Conservation (phyloP, 208 protist species). For the Leishmania major region DNA sequence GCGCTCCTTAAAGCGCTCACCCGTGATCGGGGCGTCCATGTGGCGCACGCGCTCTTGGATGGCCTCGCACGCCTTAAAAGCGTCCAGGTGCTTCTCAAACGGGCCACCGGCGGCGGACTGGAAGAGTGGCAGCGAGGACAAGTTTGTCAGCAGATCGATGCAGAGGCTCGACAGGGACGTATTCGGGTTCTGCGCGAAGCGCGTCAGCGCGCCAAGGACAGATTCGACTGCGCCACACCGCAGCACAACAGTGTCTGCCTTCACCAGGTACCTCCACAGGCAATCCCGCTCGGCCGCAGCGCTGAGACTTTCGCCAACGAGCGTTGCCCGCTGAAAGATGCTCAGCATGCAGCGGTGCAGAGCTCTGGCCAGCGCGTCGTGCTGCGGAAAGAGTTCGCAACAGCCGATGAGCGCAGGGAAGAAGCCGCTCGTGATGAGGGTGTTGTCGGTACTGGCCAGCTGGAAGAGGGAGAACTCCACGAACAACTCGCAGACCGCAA, state of each 20-base stretch:
- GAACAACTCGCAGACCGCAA: constrained; percentile 62
- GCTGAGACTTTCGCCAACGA: constrained; percentile 31
- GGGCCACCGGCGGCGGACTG: constrained; percentile 22
- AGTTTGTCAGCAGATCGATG: constrained; percentile 38
- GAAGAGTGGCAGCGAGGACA: constrained; percentile 45
- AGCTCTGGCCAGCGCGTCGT: constrained; percentile 40
- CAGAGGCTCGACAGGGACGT: constrained; percentile 43
- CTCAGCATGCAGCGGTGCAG: constrained; percentile 44
- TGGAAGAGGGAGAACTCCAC: constrained; percentile 54
- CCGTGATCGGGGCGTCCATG: constrained; percentile 58
- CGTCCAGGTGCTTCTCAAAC: constrained; percentile 35
- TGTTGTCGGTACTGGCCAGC: constrained; percentile 44
- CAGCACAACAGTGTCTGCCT: constrained; percentile 21
- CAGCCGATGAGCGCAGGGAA: constrained; percentile 45
- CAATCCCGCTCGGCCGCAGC: constrained; percentile 44
- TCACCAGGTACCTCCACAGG: constrained; percentile 39
- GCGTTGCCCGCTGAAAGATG: constrained; percentile 46
- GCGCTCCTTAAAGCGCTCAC: constrained; percentile 30
- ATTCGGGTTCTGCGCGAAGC: constrained; percentile 28
- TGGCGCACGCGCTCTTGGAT: constrained; percentile 40
- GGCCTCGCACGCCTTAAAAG: constrained; percentile 26
- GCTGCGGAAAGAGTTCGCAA: constrained; percentile 47
- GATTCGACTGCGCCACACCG: constrained; percentile 5
- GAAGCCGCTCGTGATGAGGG: constrained; percentile 44
- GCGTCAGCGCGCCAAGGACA: constrained; percentile 29